phyloP scores from a whole-genome alignment of 345 rosid genomes.

The Heritiera fomes region DNA sequence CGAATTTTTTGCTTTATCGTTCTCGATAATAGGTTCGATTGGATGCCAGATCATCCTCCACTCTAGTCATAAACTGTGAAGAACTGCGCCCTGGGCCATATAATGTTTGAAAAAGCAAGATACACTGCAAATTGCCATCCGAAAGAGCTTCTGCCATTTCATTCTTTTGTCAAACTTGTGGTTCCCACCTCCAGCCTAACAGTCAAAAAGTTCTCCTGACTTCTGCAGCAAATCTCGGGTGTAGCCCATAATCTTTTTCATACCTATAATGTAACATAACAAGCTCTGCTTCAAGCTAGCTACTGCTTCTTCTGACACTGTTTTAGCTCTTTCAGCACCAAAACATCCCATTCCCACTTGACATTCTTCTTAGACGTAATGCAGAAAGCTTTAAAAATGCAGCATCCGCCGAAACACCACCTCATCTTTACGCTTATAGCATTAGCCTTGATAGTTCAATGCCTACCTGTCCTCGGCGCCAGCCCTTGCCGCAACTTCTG shows the following conservation, averaged over 20 bases:
- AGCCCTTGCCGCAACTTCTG: constrained; percentile 59
- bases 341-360: background rate
- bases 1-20: background rate
- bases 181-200: constrained; percentile 29
- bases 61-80: background rate
- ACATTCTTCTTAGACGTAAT: background rate
- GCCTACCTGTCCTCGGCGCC: background rate
- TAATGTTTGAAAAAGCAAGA: background rate
- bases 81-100: background rate
- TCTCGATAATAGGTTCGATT: background rate
- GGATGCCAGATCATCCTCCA: constrained; percentile 13
- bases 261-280: background rate
- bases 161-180: constrained; percentile 24
- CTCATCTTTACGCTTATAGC: background rate
- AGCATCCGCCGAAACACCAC: background rate
- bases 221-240: constrained; percentile 27
- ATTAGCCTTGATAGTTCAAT: background rate
- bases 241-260: background rate
- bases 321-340: constrained; percentile 1
- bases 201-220: constrained; percentile 32
- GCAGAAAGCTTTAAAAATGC: constrained; percentile 9
- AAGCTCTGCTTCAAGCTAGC: background rate
- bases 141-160: background rate
- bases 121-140: background rate
- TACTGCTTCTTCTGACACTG: background rate